Base-by-base conservation (phyloP, 139 green algal species). In the Astrephomene gubernaculifera region DNA sequence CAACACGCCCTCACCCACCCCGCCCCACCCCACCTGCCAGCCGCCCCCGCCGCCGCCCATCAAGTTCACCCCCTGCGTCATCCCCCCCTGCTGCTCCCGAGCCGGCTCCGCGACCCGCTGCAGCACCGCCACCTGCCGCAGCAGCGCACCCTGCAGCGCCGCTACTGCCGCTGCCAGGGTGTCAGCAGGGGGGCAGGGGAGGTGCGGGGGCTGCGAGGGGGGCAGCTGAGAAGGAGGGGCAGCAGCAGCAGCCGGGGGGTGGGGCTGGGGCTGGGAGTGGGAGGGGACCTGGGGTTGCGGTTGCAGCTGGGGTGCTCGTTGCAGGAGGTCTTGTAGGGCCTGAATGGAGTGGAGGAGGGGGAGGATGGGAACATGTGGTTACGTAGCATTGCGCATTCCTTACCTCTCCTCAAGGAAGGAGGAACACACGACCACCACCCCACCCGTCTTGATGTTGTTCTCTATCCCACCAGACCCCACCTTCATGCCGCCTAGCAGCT, bases 81-180 rank as follows among this genome's bases (percentile, higher is more conserved):
- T 10, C 60, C 19, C 21, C 24, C 27, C 19, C 60, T 10, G 8
- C 9, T 1, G 33, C 35, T 25, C n/a, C n/a, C n/a, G n/a, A n/a
- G n/a, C n/a, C n/a, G 73, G 73, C 25, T 71, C 60, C 39, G 61
- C 36, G n/a, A 83, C 76, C 21, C 57, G 60, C 39, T 68, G 60
- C 76, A 83, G 76, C 57, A 31, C 60, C 39, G 76, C 60, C 39
- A 72, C 1, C 43, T 73, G 76, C 41, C 76, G 60, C 41, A 49
- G 60, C 27, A 83, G 41, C 60, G 29, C 60, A 39, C 2, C 14
- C 39, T 63, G 60, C 17, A 45, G 22, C 27, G 39, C 41, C 76
- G 60, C 60, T 43, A 83, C 17, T 7, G 60, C 76, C 14, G 41
- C 27, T 14, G 61, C 39, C 41, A 83, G 60, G 29, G 39, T 27